Conservation (phyloP, 169 alveolate genomes). For the Plasmodium inui region DNA sequence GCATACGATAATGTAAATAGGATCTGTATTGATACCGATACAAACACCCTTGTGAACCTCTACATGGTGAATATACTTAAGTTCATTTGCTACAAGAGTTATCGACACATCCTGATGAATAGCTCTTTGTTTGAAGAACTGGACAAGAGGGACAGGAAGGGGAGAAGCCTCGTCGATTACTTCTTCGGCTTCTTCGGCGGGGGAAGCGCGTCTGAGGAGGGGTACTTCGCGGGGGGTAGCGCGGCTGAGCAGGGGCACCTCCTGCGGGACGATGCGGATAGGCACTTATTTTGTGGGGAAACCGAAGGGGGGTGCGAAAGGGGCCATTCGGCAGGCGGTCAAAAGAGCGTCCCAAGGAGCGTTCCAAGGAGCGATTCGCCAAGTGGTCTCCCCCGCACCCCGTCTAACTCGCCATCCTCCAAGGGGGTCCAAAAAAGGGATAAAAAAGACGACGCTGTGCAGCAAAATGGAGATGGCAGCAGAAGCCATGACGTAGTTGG, state of each 20-base stretch:
- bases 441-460: not conserved
- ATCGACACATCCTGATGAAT: not conserved
- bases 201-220: not conserved
- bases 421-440: not conserved
- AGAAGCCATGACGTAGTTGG: not conserved
- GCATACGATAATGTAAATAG: conserved; percentile 44
- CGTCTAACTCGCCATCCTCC: not conserved
- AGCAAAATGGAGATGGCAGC: not conserved
- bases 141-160: not conserved
- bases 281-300: not conserved
- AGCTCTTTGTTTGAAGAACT: not conserved
- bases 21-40: conserved; percentile 36
- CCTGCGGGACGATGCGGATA: not conserved
- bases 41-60: conserved; percentile 32
- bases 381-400: not conserved
- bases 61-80: conserved; percentile 49
- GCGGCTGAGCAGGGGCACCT: not conserved
- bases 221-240: not conserved
- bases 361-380: not conserved
- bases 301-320: not conserved
- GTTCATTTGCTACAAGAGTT: conserved; percentile 38
- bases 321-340: not conserved
- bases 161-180: conserved; percentile 2
- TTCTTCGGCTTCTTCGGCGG: not conserved
- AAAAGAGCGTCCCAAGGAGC: not conserved